Base-by-base conservation (phyloP, 371 early-diverging fungal species). In the Batrachochytrium dendrobatidis region DNA sequence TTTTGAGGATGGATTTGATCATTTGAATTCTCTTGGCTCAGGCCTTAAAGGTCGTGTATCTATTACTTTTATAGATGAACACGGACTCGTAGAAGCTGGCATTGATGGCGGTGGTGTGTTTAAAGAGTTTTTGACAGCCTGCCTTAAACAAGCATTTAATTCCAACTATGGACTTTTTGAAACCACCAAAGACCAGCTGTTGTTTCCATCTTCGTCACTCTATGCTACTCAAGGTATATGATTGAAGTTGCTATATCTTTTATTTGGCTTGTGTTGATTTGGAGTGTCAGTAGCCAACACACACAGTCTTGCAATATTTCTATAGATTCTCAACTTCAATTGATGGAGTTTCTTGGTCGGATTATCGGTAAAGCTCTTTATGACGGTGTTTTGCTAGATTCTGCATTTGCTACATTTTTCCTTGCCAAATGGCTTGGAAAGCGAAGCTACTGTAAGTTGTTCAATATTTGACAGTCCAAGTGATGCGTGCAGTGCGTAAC, bases 31-130 rank as follows among this genome's bases (percentile, higher is more conserved):
- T 1, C 68, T 88, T 53, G 64, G 61, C 0, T 45, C 77, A 0
- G 67, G 51, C 20, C 71, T 94, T 39, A 91, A 90, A 63, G 70
- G 72, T 20, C 83, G 83, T n/a, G 79, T 97, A 48, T 77, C 85
- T 8, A 94, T 97, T 53, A 74, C 82, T 3, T 93, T 97, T 77
- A 80, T 92, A 28, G 88, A 86, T 65, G 82, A 86, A 55, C 86
- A 87, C 62, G 94, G 94, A 0, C 67, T 91, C 34, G 73, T 70
- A 20, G 98, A 97, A 69, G 91, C 90, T 15, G 98, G 98, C 1
- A 88, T 95, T 59, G 98, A 95, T 69, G 95, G 94, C 53, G 94
- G 94, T 20, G 92, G 73, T 1, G 88, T 94, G 5, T 95, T 92
- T 67, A 95, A 94, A 71, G 94, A 95, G 72, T 95, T 93, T 63